phyloP scores from a whole-genome alignment of 768 basidiomycete species.

The Ephemerocybe angulata region DNA sequence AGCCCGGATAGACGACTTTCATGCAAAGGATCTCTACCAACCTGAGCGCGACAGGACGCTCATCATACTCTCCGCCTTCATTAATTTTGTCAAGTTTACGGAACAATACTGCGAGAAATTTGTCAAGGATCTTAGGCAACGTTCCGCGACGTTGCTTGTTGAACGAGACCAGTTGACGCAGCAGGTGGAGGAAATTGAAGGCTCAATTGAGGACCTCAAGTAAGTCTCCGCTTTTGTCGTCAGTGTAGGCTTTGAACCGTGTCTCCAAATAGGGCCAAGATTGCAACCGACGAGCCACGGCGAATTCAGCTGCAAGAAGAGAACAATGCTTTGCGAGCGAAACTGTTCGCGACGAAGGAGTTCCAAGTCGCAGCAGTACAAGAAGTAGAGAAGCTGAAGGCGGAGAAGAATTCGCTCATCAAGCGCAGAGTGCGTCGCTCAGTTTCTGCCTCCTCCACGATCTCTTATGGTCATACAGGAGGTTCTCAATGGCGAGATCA shows the following conservation, averaged over 20 bases:
- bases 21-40: constrained; percentile 63
- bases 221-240: constrained; percentile 27
- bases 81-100: constrained; percentile 91
- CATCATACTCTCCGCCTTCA: constrained; percentile 77
- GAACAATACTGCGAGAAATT: constrained; percentile 65
- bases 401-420: constrained; percentile 60
- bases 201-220: constrained; percentile 55
- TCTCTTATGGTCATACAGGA: constrained; percentile 38
- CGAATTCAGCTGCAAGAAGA: constrained; percentile 57
- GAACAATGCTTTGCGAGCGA: constrained; percentile 58
- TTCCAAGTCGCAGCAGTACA: constrained; percentile 54
- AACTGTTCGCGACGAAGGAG: constrained; percentile 69
- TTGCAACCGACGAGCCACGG: constrained; percentile 66
- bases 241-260: background rate
- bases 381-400: constrained; percentile 68
- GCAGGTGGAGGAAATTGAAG: constrained; percentile 46
- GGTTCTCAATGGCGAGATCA: constrained; percentile 56
- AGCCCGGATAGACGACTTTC: constrained; percentile 75
- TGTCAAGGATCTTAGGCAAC: constrained; percentile 57
- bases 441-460: background rate
- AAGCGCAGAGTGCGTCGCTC: constrained; percentile 53
- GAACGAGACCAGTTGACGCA: constrained; percentile 59
- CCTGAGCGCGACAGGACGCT: constrained; percentile 77
- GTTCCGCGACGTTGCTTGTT: constrained; percentile 50
- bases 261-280: constrained; percentile 44